Evolutionary conservation across 2,329 filamentous ascomycete genomes (phyloP).

Genomic region (Fusarium bactridioides): DNA sequence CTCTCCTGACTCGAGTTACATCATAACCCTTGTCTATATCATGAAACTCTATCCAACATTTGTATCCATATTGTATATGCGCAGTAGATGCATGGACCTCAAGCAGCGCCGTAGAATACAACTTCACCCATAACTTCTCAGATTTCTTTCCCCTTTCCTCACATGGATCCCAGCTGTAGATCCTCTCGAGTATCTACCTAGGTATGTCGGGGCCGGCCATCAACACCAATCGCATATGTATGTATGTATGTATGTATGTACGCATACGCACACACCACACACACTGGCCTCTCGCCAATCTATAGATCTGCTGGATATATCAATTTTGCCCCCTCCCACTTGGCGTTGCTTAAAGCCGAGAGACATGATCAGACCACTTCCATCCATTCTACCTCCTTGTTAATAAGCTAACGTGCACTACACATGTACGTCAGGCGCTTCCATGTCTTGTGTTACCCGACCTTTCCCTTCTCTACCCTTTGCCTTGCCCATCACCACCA

Average conservation of each 20-base stretch:
- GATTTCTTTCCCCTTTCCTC: not conserved
- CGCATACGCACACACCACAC: slow-evolving; percentile 20
- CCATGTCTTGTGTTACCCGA: slow-evolving; percentile 36
- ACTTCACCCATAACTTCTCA: slow-evolving; percentile 21
- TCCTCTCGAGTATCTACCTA: not conserved
- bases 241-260: not conserved
- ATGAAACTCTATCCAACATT: not conserved
- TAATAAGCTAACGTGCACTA: slow-evolving; percentile 23
- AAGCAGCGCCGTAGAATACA: slow-evolving; percentile 25
- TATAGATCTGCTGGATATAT: slow-evolving; percentile 12
- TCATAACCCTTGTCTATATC: slow-evolving; percentile 17
- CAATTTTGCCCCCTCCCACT: slow-evolving; percentile 19
- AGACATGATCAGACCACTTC: slow-evolving; percentile 27
- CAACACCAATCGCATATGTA: not conserved
- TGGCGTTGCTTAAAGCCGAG: slow-evolving; percentile 17
- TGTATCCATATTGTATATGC: slow-evolving; percentile 20
- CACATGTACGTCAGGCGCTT: slow-evolving; percentile 23
- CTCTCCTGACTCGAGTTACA: not conserved
- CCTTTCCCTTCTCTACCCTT: slow-evolving; percentile 30
- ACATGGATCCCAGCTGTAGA: slow-evolving; percentile 21
- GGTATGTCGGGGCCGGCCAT: no score
- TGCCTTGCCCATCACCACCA: slow-evolving; percentile 27
- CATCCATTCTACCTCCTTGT: not conserved
- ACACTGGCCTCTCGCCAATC: slow-evolving; percentile 24
- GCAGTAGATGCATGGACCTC: slow-evolving; percentile 13